Percentiles rank a stretch among this genome's conserved stretches.
phyloP scores from a whole-genome alignment of 352 stramenopile species.

The Phytophthora rubi region DNA sequence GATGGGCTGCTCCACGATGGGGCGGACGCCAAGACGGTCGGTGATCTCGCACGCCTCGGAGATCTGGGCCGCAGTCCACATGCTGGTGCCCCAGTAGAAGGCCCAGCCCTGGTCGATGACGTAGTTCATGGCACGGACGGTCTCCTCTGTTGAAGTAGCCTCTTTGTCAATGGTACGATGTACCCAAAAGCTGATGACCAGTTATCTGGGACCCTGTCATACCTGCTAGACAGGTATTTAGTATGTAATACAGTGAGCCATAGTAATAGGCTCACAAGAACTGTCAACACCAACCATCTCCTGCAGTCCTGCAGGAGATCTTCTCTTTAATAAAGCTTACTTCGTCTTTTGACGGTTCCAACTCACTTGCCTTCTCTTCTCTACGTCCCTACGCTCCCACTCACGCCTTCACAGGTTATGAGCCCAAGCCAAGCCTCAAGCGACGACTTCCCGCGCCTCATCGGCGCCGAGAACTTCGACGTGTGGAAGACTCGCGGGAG shows the following conservation, averaged over 20 bases:
- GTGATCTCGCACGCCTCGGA: conserved; percentile 51
- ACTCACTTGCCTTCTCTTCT: too few species aligned
- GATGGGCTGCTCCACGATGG: conserved; percentile 52
- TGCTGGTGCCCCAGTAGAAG: conserved; percentile 18
- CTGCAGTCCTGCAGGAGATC: background rate
- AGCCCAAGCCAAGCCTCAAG: conserved; percentile 24
- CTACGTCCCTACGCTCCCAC: background rate
- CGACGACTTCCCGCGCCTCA: conserved; percentile 22
- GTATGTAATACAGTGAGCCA: background rate
- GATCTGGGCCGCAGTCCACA: conserved; percentile 53
- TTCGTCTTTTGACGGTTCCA: too few species aligned
- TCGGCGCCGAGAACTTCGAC: conserved; percentile 19
- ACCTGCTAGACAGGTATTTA: background rate
- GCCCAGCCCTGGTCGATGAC: conserved; percentile 29
- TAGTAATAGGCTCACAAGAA: background rate
- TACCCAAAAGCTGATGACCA: background rate
- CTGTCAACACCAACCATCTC: background rate
- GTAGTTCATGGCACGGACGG: too few species aligned
- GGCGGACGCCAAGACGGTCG: conserved; percentile 40
- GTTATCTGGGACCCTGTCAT: background rate
- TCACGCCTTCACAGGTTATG: conserved; percentile 2
- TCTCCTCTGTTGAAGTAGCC: background rate
- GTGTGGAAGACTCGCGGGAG: conserved; percentile 13
- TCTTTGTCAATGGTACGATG: background rate
- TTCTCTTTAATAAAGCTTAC: background rate